These are phyloP conservation scores for Curvularia sp. DNA, from an alignment of 2,329 filamentous ascomycete species.

Conservation along the genomic window DNA sequence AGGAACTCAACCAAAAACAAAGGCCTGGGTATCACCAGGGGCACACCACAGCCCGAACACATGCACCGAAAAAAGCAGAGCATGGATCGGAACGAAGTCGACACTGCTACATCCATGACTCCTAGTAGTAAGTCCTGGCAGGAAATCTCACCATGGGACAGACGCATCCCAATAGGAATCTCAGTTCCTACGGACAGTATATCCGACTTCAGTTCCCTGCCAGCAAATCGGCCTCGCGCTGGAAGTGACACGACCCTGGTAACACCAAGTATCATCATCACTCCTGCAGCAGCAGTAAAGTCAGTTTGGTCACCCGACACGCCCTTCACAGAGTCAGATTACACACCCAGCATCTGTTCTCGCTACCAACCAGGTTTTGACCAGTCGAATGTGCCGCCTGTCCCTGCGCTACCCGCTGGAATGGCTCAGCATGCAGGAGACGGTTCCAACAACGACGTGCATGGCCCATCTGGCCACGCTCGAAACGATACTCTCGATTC, in stretches of 20 bases:
- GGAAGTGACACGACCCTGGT: constrained; percentile 46
- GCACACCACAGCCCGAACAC: constrained; percentile 40
- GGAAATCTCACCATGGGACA: constrained; percentile 71
- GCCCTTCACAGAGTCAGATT: constrained; percentile 64
- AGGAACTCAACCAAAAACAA: constrained; percentile 40
- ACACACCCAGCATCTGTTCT: constrained; percentile 69
- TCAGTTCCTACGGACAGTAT: constrained; percentile 65
- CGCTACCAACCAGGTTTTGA: constrained; percentile 56
- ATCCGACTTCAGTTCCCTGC: constrained; percentile 49
- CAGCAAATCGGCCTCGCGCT: constrained; percentile 47
- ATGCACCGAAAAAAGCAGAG: constrained; percentile 25
- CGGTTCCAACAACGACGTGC: neutral
- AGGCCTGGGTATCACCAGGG: constrained; percentile 47
- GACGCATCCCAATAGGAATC: constrained; percentile 77
- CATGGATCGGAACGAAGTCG: constrained; percentile 33
- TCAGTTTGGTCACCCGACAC: constrained; percentile 66
- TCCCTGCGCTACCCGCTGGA: constrained; percentile 44
- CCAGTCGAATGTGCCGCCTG: constrained; percentile 61
- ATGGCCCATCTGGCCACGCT: constrained; percentile 23
- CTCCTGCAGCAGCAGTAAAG: constrained; percentile 58
- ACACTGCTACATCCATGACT: constrained; percentile 41
- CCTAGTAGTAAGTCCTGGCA: constrained; percentile 44
- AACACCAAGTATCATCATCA: constrained; percentile 62
- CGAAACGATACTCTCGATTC: constrained; percentile 48
- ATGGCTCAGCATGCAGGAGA: constrained; percentile 22